These are phyloP conservation scores for Orbilia oligospora DNA, from an alignment of 2,329 filamentous ascomycete species.

Conservation along the genomic window DNA sequence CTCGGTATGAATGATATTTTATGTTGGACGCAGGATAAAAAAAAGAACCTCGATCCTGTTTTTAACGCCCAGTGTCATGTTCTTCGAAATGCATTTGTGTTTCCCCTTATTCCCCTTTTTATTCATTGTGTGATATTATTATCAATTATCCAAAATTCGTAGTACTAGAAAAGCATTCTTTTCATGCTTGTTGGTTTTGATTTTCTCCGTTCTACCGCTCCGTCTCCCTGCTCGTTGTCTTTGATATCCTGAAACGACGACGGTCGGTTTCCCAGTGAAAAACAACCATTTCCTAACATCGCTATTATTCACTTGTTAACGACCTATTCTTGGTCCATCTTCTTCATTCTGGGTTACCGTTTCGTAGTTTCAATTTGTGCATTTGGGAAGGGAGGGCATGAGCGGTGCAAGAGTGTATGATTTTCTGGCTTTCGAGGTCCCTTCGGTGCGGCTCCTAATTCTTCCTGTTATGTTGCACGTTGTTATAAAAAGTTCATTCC, in stretches of 20 bases:
- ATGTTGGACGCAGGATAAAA: conserved; percentile 49
- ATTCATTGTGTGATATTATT: conserved; percentile 59
- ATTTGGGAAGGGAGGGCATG: conserved; percentile 4
- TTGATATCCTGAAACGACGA: conserved; percentile 1
- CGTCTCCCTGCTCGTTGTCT: conserved; percentile 23
- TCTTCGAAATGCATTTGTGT: conserved; percentile 43
- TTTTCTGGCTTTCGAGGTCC: not conserved
- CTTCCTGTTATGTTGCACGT: not conserved
- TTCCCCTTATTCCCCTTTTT: conserved; percentile 13
- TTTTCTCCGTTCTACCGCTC: conserved; percentile 21
- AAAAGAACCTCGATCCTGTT: conserved; percentile 54
- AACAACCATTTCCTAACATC: conserved; percentile 41
- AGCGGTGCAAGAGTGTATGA: conserved; percentile 18
- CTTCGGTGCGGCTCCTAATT: conserved; percentile 12
- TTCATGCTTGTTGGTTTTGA: conserved; percentile 30
- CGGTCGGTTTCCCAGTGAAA: conserved; percentile 35
- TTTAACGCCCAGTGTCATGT: conserved; percentile 34
- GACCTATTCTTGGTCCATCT: conserved; percentile 4
- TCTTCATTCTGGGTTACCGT: conserved; percentile 7
- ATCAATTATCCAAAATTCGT: conserved; percentile 34
- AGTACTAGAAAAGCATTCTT: conserved; percentile 58
- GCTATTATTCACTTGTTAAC: not conserved
- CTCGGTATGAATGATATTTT: conserved; percentile 46
- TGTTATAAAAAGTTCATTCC: conserved; percentile 35
- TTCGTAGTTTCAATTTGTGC: conserved; percentile 22